Evolutionary conservation across 129 eudicot genomes (phyloP).

Genomic region (Cynara cardunculus): DNA sequence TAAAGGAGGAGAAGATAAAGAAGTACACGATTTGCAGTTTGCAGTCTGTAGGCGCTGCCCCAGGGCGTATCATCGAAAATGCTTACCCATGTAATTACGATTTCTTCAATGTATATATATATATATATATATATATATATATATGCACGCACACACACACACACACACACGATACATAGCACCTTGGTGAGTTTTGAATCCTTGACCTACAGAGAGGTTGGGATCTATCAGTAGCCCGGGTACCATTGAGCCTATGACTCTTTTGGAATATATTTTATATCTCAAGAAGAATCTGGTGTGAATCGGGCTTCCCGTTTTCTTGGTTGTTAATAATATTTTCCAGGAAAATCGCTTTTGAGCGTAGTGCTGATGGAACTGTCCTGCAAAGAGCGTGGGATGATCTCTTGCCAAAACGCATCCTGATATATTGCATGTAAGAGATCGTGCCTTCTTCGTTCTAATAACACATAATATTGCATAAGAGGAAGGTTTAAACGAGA

Average conservation of each 20-base stretch:
- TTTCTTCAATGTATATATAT: neutral
- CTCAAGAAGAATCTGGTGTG: neutral
- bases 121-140: neutral
- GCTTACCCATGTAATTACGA: slow-evolving; percentile 64
- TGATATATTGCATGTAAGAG: slow-evolving; percentile 83
- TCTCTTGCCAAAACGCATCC: slow-evolving; percentile 62
- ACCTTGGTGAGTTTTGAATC: too few species aligned
- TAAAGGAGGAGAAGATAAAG: slow-evolving; percentile 55
- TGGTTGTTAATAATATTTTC: neutral
- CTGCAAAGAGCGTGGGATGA: slow-evolving; percentile 72
- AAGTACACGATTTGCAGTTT: slow-evolving; percentile 49
- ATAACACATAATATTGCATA: neutral
- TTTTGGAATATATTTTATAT: neutral
- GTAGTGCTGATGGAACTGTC: slow-evolving; percentile 28
- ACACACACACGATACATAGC: too few species aligned
- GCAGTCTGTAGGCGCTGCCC: slow-evolving; percentile 94
- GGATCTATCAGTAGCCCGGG: too few species aligned
- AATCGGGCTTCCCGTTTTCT: neutral
- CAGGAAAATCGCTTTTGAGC: slow-evolving; percentile 47
- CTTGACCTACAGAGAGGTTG: neutral
- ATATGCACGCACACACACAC: too few species aligned
- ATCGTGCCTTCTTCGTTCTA: neutral
- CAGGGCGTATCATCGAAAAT: slow-evolving; percentile 75
- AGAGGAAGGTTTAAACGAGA: neutral
- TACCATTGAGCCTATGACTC: neutral